Evolutionary conservation across 805 yeast species (phyloP), one percentile per base, ranked within the genome.

Genomic region (Zygoascus tannicola): DNA sequence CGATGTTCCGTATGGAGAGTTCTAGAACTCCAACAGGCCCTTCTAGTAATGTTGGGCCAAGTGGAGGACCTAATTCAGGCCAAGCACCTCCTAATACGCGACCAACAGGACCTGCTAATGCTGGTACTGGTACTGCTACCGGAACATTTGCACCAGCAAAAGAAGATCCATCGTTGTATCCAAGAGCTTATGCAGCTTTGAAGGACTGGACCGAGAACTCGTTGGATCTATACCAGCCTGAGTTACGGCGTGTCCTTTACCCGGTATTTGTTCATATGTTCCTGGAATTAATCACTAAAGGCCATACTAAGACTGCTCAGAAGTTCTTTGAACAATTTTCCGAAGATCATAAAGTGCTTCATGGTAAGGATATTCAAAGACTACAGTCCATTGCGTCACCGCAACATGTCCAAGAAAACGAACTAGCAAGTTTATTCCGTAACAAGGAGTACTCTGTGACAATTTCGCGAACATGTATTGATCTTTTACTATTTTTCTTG

Each of bases 241-340:
- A 92, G 62, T 70, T 92, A 48, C 75, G 81, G 45, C 76, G 92
- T 51, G 74, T 90, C 35, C 66, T 90, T 53, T 92, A 84, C 60
- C 99, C 99, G 4, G 71, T 92, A n/a, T 92, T 88, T 63, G 81
- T 90, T 41, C 95, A 90, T 62, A 76, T 86, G 55, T 92, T 77
- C 59, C 68, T 92, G 49, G 90, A 86, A 54, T 70, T 92, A 45
- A 77, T 90, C 18, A 67, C 76, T 36, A 81, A 84, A 55, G 74
- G 77, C 46, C 73, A 70, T 52, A 64, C 75, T 4, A 53, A 54
- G 14, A 45, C 44, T n/a, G 94, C 95, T 4, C 77, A 85, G 54
- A 62, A 66, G 19, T 90, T 90, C 57, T 86, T 82, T 56, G 84
- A 81, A 49, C 77, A 75, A 55, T 88, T 79, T 60, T 71, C 80